Evolutionary conservation across 2,329 filamentous ascomycete species (phyloP), one percentile per base, ranked within the genome.

Genomic region (Apiospora marii): DNA sequence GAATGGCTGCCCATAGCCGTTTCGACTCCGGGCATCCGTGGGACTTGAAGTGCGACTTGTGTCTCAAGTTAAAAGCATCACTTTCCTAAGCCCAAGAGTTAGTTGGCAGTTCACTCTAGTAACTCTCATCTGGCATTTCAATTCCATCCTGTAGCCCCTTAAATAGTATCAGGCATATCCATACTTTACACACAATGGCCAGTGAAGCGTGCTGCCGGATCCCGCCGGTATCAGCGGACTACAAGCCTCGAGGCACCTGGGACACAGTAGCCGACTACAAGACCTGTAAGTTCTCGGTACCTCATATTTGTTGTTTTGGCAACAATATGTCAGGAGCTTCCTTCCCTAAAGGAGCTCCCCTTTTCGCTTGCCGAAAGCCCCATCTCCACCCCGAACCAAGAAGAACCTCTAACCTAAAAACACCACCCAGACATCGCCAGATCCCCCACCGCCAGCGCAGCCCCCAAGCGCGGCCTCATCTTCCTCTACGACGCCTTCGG

Each of bases 401-500:
- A 27, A 22, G 43, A 19, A 12, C 19, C 1, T n/a, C 19, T 64
- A 24, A 64, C 41, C 5, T 10, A 8, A 8, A 41, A 41, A 41
- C 41, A 4, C 10, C 3, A 75, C 12, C 73, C 77, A 79, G 85
- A 86, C 70, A 77, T 84, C 5, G 77, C 79, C 3, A 80, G 82
- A 48, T 79, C 84, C 44, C 77, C 78, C 13, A 76, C 78, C 46
- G 77, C 83, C 16, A 79, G 5, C 53, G 79, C 34, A 3, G 19
- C 34, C 78, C 44, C 79, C 19, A 41, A 41, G 30, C 34, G 76
- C 58, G 85, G 82, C 64, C 80, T 87, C 13, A 78, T 88, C 24
- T 79, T 83, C 72, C 79, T 88, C 72, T 87, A 85, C 78, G 87
- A 88, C 77, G 80, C 87, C 75, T 87, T 88, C 74, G 84, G 86